A percentile compares a stretch with the other conserved stretches of the same genome.
phyloP scores from a whole-genome alignment of 1,139 yeast species.

The Spencermartinsiella ligniputridi region DNA sequence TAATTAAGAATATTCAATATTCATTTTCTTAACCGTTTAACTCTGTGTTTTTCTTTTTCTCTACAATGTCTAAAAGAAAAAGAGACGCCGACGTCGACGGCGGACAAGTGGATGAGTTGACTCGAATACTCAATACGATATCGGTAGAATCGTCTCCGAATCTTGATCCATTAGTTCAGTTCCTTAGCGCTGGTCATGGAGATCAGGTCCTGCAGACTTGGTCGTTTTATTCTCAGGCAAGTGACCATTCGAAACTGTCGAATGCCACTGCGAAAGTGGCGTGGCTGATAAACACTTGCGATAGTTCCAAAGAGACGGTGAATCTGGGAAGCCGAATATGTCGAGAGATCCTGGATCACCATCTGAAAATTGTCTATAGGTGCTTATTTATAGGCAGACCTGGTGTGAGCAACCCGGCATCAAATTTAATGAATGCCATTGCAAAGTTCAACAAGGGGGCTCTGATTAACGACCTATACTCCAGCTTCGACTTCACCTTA shows the following conservation, averaged over 20 bases:
- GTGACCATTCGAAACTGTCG: conserved; percentile 17
- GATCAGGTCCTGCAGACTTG: conserved; percentile 47
- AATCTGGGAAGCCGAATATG: conserved; percentile 40
- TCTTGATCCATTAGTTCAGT: conserved; percentile 25
- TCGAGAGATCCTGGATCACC: conserved; percentile 47
- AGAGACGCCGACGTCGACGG: conserved; percentile 13
- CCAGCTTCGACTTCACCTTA: conserved; percentile 63
- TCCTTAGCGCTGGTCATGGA: conserved; percentile 34
- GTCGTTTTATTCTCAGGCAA: conserved; percentile 54
- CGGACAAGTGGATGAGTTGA: conserved; percentile 8
- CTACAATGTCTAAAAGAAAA: conserved; percentile 17
- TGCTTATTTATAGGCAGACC: conserved; percentile 59
- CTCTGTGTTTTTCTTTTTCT: too few relatives aligned
- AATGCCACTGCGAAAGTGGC: conserved; percentile 18
- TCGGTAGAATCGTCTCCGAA: conserved; percentile 3
- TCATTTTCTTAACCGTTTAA: too few relatives aligned
- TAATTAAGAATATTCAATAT: too few relatives aligned
- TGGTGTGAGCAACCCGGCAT: conserved; percentile 55
- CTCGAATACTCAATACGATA: conserved; percentile 1
- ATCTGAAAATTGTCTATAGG: conserved; percentile 63
- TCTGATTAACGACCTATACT: conserved; percentile 53
- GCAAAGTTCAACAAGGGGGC: conserved; percentile 47
- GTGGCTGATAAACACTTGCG: conserved; percentile 16
- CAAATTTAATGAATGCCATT: conserved; percentile 52
- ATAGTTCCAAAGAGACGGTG: conserved; percentile 16